phyloP scores from a whole-genome alignment of 768 basidiomycete species.

The Termitomyces eurrhizus region DNA sequence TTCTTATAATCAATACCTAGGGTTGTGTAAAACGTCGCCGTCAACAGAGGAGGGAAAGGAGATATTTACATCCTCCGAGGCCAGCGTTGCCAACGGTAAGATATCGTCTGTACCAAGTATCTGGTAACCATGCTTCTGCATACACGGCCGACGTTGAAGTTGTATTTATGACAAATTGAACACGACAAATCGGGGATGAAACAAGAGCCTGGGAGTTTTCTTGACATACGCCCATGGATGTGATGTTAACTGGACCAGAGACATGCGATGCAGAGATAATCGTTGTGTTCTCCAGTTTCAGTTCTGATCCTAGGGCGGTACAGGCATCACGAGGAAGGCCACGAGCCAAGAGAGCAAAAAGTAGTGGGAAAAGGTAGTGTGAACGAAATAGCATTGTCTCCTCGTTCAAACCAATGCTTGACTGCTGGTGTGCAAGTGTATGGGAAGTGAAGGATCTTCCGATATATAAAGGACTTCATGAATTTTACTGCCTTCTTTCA shows the following conservation, averaged over 20 bases:
- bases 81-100: constrained; percentile 8
- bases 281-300: constrained; percentile 5
- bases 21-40: background rate
- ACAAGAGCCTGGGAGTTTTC: background rate
- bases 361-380: background rate
- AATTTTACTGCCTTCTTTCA: background rate
- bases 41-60: background rate
- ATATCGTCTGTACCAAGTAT: constrained; percentile 10
- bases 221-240: background rate
- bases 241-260: background rate
- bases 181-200: constrained; percentile 8
- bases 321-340: constrained; percentile 4
- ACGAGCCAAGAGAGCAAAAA: background rate
- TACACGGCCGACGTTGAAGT: background rate
- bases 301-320: background rate
- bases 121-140: constrained; percentile 12
- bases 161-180: constrained; percentile 9
- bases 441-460: background rate
- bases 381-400: background rate
- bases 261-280: constrained; percentile 5
- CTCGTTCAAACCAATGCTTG: background rate
- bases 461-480: background rate
- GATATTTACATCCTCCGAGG: constrained; percentile 7
- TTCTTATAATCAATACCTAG: constrained; percentile 6
- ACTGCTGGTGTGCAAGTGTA: background rate